Evolutionary conservation across 345 rosid genomes (phyloP), one percentile per base, ranked within the genome.

Genomic region (Physaria fendleri): DNA sequence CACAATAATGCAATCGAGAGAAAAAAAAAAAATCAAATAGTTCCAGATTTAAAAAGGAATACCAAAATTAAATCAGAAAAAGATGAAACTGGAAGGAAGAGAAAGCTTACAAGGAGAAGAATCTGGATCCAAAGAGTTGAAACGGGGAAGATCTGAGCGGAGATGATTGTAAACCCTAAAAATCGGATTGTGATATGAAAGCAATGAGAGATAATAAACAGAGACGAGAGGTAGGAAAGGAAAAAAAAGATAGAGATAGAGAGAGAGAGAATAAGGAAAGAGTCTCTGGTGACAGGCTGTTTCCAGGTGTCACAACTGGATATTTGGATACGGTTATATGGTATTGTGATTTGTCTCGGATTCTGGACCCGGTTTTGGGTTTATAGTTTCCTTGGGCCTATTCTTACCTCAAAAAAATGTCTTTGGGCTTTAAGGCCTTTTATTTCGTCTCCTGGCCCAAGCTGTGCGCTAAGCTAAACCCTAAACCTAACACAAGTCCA

Each of bases 61-160:
- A n/a, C n/a, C n/a, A n/a, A n/a, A n/a, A n/a, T n/a, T n/a, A n/a
- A n/a, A n/a, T n/a, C n/a, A n/a, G 5, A 56, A 56, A 39, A 1
- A 2, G 11, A 15, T 7, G 23, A 15, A 60, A 71, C n/a, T 44
- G 2, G 25, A 60, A 56, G 14, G 4, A 56, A 70, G 45, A 57
- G 72, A 68, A 37, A 77, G 77, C 92, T 81, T 79, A 87, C 95
- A 33, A 58, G 72, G 76, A 63, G 43, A 65, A 61, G 75, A 71
- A 64, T 64, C 81, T 64, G 73, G 88, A 84, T 81, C 85, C 70
- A 74, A 69, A 23, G 67, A 71, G 63, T 21, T 27, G 41, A 29
- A 48, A 64, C 41, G 40, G 38, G 63, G 17, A 47, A 62, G 58
- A 66, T 60, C 72, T 39, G 71, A 72, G 64, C 54, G 66, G 16